Percentiles rank a stretch among this genome's conserved stretches.
phyloP scores from a whole-genome alignment of 2,329 filamentous ascomycete species.

The Chaetoscypha palmicola region DNA sequence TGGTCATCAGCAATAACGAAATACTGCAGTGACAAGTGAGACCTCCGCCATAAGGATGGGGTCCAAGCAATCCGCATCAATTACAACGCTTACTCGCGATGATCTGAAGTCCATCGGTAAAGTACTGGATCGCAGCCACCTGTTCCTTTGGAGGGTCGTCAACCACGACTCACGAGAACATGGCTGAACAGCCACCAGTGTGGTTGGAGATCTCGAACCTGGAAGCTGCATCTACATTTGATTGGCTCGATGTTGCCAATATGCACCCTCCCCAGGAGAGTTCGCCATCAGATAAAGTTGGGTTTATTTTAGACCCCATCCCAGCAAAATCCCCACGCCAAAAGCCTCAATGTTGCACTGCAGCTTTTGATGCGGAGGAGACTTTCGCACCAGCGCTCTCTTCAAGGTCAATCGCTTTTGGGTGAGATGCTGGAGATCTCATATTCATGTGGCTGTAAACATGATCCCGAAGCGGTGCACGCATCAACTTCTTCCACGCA shows the following conservation, averaged over 20 bases:
- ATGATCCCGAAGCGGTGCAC: too few relatives aligned
- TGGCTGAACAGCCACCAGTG: constrained; percentile 3
- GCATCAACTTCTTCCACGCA: too few relatives aligned
- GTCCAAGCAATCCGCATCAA: too few relatives aligned
- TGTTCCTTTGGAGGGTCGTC: background rate
- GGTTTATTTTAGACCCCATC: constrained; percentile 4
- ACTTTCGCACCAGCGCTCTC: background rate
- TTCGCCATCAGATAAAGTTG: constrained; percentile 5
- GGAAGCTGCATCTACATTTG: background rate
- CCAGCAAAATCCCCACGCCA: background rate
- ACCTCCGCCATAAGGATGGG: too few relatives aligned
- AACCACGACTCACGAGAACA: background rate
- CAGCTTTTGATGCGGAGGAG: background rate
- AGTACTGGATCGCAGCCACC: background rate
- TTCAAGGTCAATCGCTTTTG: background rate
- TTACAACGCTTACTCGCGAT: background rate
- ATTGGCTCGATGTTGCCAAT: constrained; percentile 1
- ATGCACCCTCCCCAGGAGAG: constrained; percentile 3
- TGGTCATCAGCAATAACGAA: background rate
- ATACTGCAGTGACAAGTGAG: background rate
- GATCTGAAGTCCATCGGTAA: background rate
- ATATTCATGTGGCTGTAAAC: too few relatives aligned
- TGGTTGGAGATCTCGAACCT: constrained; percentile 1
- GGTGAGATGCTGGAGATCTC: too few relatives aligned
- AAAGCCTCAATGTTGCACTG: constrained; percentile 6